Conservation (phyloP, 768 basidiomycete species). For the Xerocomus brunneocitrinus region DNA sequence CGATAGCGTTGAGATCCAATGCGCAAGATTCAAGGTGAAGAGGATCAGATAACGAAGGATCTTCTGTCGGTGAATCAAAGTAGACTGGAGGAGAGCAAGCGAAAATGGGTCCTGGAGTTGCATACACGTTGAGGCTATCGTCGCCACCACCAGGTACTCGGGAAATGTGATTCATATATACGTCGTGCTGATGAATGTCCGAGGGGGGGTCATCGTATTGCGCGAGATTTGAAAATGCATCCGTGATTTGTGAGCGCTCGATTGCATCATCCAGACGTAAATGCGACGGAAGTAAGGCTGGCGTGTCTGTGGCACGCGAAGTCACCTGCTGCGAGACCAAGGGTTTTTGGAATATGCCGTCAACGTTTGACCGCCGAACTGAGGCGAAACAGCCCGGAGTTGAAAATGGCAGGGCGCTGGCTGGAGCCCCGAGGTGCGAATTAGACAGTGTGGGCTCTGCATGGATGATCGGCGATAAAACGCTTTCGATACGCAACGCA, state of each 20-base stretch:
- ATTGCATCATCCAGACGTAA: constrained; percentile 19
- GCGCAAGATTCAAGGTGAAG: constrained; percentile 34
- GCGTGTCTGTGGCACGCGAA: constrained; percentile 5
- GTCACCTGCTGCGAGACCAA: constrained; percentile 8
- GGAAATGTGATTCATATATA: background rate
- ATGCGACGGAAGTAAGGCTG: constrained; percentile 4
- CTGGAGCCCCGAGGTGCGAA: background rate
- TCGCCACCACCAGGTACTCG: constrained; percentile 2
- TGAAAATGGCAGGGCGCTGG: constrained; percentile 18
- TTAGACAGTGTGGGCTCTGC: background rate
- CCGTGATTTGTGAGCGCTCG: constrained; percentile 1
- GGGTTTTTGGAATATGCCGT: constrained; percentile 2
- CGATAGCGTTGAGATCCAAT: constrained; percentile 39
- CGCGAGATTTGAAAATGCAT: constrained; percentile 4
- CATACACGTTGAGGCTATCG: constrained; percentile 27
- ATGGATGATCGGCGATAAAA: background rate
- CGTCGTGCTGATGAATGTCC: constrained; percentile 9
- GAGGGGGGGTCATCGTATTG: constrained; percentile 10
- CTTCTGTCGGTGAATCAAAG: constrained; percentile 51
- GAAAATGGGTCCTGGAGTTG: constrained; percentile 47
- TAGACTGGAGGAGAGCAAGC: constrained; percentile 35
- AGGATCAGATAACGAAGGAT: constrained; percentile 40
- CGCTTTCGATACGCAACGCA: background rate
- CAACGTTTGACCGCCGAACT: background rate
- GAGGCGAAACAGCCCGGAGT: constrained; percentile 22